Conservation (phyloP, 1,284 basidiomycete genomes). For the Xerocomus nothofagi region DNA sequence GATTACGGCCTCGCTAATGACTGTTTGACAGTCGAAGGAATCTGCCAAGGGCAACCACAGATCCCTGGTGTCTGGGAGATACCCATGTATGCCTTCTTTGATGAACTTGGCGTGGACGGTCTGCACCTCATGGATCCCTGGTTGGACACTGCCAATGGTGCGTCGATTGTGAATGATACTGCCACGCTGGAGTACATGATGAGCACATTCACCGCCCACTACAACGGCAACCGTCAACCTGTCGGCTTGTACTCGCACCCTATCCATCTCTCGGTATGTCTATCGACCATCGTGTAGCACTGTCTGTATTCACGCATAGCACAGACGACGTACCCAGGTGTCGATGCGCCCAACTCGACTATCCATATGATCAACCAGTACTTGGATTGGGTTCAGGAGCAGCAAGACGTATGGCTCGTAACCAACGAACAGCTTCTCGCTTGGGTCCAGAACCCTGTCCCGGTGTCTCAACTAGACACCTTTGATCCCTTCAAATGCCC, state of each 20-base stretch:
- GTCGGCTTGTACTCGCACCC: background rate
- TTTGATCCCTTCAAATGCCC: conserved; percentile 2
- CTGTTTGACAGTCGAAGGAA: conserved; percentile 55
- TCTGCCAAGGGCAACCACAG: conserved; percentile 58
- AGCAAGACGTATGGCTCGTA: background rate
- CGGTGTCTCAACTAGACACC: background rate
- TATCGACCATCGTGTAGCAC: background rate
- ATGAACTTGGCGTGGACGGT: background rate
- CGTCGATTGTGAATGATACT: background rate
- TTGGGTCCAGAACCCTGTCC: background rate
- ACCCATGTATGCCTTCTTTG: conserved; percentile 2
- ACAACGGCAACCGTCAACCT: conserved; percentile 3
- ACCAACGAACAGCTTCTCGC: background rate
- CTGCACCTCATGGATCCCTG: conserved; percentile 4
- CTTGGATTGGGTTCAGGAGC: conserved; percentile 1
- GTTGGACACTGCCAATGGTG: background rate
- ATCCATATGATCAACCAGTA: conserved; percentile 3
- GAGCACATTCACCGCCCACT: background rate
- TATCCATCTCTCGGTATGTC: conserved; percentile 2
- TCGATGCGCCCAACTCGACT: background rate
- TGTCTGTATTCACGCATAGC: background rate
- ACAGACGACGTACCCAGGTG: background rate
- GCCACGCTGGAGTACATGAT: background rate
- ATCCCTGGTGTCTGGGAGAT: conserved; percentile 8
- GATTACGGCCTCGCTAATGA: conserved; percentile 80